phyloP scores from a whole-genome alignment of 2,329 filamentous ascomycete genomes.

The Fusarium abutilonis region DNA sequence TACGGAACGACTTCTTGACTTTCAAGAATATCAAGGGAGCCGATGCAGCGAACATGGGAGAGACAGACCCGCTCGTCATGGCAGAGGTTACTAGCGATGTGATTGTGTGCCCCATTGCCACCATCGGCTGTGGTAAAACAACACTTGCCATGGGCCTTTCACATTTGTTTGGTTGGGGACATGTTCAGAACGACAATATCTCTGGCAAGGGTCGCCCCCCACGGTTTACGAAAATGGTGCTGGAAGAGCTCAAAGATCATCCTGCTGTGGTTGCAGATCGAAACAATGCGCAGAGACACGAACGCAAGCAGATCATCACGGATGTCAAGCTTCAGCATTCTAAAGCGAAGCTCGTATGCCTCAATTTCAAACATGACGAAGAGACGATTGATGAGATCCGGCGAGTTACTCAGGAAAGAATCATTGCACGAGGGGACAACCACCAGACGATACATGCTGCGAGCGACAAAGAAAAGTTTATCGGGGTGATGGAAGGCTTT shows the following conservation, averaged over 20 bases:
- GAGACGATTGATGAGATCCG: slow-evolving; percentile 78
- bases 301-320: slow-evolving; percentile 85
- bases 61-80: slow-evolving; percentile 56
- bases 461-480: slow-evolving; percentile 76
- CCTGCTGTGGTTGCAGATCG: slow-evolving; percentile 88
- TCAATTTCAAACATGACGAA: slow-evolving; percentile 89
- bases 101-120: slow-evolving; percentile 89
- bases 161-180: slow-evolving; percentile 89
- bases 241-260: slow-evolving; percentile 69
- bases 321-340: slow-evolving; percentile 74
- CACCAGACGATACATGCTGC: slow-evolving; percentile 96
- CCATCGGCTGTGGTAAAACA: slow-evolving; percentile 96
- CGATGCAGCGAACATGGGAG: slow-evolving; percentile 84
- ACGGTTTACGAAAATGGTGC: slow-evolving; percentile 77
- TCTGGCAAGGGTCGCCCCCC: slow-evolving; percentile 79
- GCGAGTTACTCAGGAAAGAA: slow-evolving; percentile 77
- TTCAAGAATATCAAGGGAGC: slow-evolving; percentile 86
- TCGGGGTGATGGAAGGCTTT: slow-evolving; percentile 96
- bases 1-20: slow-evolving; percentile 87
- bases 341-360: slow-evolving; percentile 78
- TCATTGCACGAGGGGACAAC: slow-evolving; percentile 89
- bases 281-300: slow-evolving; percentile 90
- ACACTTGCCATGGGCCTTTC: slow-evolving; percentile 84
- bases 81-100: slow-evolving; percentile 72
- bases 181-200: slow-evolving; percentile 97